phyloP scores from a whole-genome alignment of 768 basidiomycete genomes.

The Candolleomyces eurysporus region DNA sequence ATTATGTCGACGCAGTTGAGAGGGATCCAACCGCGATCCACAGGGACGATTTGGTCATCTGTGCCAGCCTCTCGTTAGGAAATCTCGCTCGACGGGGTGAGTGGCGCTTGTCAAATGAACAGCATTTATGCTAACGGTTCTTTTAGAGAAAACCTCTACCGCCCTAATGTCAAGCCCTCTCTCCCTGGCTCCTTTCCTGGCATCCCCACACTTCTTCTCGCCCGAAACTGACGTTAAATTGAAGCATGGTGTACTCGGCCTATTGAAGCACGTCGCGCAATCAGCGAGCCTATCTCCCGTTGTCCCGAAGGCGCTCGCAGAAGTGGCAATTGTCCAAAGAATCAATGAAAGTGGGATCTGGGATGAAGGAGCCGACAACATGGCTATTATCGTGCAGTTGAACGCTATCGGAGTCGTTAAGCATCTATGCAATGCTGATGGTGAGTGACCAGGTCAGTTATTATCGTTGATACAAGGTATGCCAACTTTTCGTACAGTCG shows the following conservation, averaged over 20 bases:
- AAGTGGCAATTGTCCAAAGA: constrained; percentile 60
- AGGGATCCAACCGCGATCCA: constrained; percentile 26
- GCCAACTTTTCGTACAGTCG: constrained; percentile 26
- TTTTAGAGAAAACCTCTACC: constrained; percentile 54
- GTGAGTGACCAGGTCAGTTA: constrained; percentile 39
- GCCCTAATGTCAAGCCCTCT: constrained; percentile 66
- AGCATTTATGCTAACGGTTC: constrained; percentile 3
- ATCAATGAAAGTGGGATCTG: constrained; percentile 67
- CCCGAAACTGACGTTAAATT: constrained; percentile 69
- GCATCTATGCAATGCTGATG: constrained; percentile 76
- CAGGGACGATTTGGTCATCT: constrained; percentile 78
- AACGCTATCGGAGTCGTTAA: constrained; percentile 87
- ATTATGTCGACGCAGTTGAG: constrained; percentile 41
- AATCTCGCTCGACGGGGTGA: constrained; percentile 78
- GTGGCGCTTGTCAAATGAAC: constrained; percentile 10
- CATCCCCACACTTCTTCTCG: constrained; percentile 54
- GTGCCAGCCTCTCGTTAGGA: constrained; percentile 78
- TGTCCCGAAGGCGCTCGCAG: constrained; percentile 59
- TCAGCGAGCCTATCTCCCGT: constrained; percentile 52
- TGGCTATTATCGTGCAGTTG: constrained; percentile 85
- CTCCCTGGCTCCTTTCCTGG: constrained; percentile 59
- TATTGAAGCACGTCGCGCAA: constrained; percentile 85
- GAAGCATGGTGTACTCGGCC: constrained; percentile 84
- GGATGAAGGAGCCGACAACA: constrained; percentile 67
- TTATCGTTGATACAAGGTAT: neutral